These are phyloP conservation scores for Cercophora sp. DNA, from an alignment of 495 filamentous ascomycete species.

Conservation along the genomic window DNA sequence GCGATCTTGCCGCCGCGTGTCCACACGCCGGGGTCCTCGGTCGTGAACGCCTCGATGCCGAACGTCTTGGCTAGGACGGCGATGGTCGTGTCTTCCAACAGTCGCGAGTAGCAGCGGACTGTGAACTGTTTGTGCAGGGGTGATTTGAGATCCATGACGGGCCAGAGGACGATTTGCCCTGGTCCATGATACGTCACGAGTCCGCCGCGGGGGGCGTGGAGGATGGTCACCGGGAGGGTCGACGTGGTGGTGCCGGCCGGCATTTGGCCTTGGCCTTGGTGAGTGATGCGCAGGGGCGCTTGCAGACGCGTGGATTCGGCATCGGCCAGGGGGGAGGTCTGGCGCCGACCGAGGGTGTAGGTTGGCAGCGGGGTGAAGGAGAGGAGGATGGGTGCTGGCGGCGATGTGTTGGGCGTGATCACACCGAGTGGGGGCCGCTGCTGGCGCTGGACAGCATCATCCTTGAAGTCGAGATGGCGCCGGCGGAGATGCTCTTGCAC, in stretches of 20 bases:
- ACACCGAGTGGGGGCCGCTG: constrained; percentile 12
- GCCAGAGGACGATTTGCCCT: constrained; percentile 86
- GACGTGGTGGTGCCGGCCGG: neutral
- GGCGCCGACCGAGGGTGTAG: constrained; percentile 87
- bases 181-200: constrained; percentile 95
- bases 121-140: constrained; percentile 34
- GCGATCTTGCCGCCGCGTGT: constrained; percentile 68
- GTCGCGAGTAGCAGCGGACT: constrained; percentile 63
- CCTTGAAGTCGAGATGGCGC: constrained; percentile 31
- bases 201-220: constrained; percentile 74
- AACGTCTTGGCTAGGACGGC: constrained; percentile 48
- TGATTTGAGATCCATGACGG: constrained; percentile 67
- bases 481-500: constrained; percentile 40
- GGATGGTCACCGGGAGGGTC: constrained; percentile 34
- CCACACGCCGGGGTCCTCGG: constrained; percentile 87
- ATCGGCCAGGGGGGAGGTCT: constrained; percentile 57
- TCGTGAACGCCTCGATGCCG: constrained; percentile 57
- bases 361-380: constrained; percentile 81
- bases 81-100: constrained; percentile 74
- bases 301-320: constrained; percentile 30
- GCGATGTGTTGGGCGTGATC: constrained; percentile 12
- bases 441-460: constrained; percentile 4
- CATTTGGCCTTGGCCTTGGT: neutral
- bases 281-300: constrained; percentile 35
- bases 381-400: constrained; percentile 65